Conservation (phyloP, 208 protist genomes). For the Jaenimonas drosophilae region DNA sequence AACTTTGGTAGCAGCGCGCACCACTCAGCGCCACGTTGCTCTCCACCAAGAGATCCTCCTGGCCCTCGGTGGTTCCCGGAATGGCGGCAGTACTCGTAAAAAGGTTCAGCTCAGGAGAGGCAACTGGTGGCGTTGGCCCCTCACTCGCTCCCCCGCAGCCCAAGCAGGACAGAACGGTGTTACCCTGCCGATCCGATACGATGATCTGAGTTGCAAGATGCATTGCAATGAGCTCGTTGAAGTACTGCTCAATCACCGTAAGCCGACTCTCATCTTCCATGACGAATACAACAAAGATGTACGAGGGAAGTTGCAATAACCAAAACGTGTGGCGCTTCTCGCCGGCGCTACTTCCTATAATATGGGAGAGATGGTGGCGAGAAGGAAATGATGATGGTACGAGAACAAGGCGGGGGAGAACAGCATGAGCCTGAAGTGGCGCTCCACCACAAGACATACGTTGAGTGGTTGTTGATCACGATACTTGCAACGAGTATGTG, state of each 20-base stretch:
- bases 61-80: not conserved
- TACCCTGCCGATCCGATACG: slow-evolving; percentile 71
- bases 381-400: too few relatives aligned
- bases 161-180: slow-evolving; percentile 73
- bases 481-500: too few relatives aligned
- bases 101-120: not conserved
- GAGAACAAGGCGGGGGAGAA: too few relatives aligned
- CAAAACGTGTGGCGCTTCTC: slow-evolving; percentile 5
- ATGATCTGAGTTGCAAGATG: slow-evolving; percentile 62
- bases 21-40: slow-evolving; percentile 81
- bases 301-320: not conserved
- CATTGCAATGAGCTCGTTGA: slow-evolving; percentile 82
- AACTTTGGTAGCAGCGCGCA: slow-evolving; percentile 58
- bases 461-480: too few relatives aligned
- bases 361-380: too few relatives aligned
- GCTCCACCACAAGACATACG: too few relatives aligned
- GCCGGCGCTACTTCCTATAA: too few relatives aligned
- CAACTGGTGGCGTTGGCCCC: slow-evolving; percentile 1
- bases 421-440: too few relatives aligned
- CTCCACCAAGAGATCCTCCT: slow-evolving; percentile 37
- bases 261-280: not conserved
- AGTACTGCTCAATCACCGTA: slow-evolving; percentile 80
- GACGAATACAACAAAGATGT: slow-evolving; percentile 5
- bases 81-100: too few relatives aligned
- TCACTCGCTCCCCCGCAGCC: slow-evolving; percentile 7